phyloP scores from a whole-genome alignment of 164 flowering plant genomes.

The Saururus chinensis region DNA sequence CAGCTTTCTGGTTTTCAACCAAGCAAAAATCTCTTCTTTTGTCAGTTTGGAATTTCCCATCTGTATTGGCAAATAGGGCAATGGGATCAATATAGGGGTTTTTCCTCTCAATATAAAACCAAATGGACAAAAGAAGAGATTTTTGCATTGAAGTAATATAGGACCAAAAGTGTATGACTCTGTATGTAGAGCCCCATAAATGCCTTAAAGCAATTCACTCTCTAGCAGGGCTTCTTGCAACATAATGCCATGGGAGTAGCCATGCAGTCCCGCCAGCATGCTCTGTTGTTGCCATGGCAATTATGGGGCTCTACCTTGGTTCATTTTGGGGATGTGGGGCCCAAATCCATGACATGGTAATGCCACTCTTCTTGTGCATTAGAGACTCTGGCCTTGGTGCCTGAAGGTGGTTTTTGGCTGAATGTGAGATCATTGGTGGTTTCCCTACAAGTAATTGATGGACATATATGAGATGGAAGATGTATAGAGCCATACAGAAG shows the following conservation, averaged over 20 bases:
- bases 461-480: background rate
- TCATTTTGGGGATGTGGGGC: constrained; percentile 87
- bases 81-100: no score
- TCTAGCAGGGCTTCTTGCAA: constrained; percentile 89
- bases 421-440: background rate
- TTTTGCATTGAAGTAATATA: no score
- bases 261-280: constrained; percentile 96
- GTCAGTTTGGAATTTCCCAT: no score
- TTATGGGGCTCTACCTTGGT: constrained; percentile 89
- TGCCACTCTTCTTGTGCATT: constrained; percentile 22
- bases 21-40: no score
- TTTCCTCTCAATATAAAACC: no score
- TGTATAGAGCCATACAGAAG: background rate
- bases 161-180: no score
- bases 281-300: constrained; percentile 93
- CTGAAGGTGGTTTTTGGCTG: background rate
- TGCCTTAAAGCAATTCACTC: no score
- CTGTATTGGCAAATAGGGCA: no score
- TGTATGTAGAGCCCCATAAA: no score
- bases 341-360: constrained; percentile 52
- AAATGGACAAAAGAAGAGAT: no score
- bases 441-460: background rate
- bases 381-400: constrained; percentile 3
- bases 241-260: constrained; percentile 79
- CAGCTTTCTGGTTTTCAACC: no score